These are phyloP conservation scores for Colletotrichum graminicola DNA, from an alignment of 2,329 filamentous ascomycete species.

Conservation along the genomic window DNA sequence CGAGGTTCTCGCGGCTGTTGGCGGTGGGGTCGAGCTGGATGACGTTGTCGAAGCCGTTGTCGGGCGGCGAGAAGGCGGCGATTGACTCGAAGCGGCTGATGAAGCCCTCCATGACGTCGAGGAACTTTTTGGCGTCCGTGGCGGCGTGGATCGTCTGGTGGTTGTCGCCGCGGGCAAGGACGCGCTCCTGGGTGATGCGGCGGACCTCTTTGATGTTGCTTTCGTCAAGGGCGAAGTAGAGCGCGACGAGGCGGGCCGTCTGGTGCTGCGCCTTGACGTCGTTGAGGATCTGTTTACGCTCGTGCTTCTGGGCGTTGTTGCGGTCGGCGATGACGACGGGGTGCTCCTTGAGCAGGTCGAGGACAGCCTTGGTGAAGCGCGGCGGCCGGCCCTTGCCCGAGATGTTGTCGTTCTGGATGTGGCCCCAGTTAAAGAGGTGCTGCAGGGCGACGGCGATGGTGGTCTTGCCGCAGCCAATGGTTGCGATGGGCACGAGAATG, in stretches of 20 bases:
- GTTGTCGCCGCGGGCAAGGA: slow-evolving; percentile 90
- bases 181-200: slow-evolving; percentile 79
- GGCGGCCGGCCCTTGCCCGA: slow-evolving; percentile 81
- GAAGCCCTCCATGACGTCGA: slow-evolving; percentile 96
- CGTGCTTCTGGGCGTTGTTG: slow-evolving; percentile 91
- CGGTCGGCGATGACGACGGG: slow-evolving; percentile 89
- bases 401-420: slow-evolving; percentile 97
- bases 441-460: slow-evolving; percentile 86
- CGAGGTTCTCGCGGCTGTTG: slow-evolving; percentile 87
- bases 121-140: slow-evolving; percentile 78
- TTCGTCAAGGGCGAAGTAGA: slow-evolving; percentile 90
- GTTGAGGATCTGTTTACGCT: slow-evolving; percentile 87
- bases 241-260: slow-evolving; percentile 80
- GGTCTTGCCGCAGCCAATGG: slow-evolving; percentile 96
- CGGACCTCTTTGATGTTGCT: slow-evolving; percentile 80
- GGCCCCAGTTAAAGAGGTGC: slow-evolving; percentile 90
- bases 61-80: slow-evolving; percentile 75
- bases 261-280: slow-evolving; percentile 76
- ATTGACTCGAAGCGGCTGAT: slow-evolving; percentile 86
- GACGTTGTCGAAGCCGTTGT: slow-evolving; percentile 83
- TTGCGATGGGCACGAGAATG: slow-evolving; percentile 90
- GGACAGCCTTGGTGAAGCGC: slow-evolving; percentile 79
- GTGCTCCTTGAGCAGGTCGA: slow-evolving; percentile 72
- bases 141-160: slow-evolving; percentile 97
- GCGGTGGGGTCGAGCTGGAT: slow-evolving; percentile 85